Base-by-base conservation (phyloP, 2,329 filamentous ascomycete species). In the Cercospora nicotianae region DNA sequence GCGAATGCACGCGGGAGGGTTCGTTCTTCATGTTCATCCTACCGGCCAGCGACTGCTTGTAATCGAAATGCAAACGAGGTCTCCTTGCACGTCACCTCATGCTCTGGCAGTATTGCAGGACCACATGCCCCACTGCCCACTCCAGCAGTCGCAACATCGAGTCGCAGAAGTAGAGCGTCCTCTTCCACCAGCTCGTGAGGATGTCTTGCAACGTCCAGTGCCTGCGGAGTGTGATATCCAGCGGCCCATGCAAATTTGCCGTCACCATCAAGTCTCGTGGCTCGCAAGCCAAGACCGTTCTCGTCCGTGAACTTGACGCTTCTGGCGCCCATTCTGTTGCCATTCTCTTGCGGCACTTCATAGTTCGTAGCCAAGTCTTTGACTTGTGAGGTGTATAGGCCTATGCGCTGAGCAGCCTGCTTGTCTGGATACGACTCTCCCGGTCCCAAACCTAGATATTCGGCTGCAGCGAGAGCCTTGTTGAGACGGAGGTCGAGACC, bases 261-360 rank as follows among this genome's bases (percentile, higher is more conserved):
- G 7, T 64, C 36, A 5, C 42, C 59, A 30, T 66, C 65, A 10
- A 66, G 18, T 55, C 69, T 66, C 57, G 59, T 72, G 67, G 81
- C 77, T 36, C 76, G 69, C 31, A 81, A 66, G 16, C 80, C 77
- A 73, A 75, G 26, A 76, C 75, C 13, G 67, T 73, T 66, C 26
- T 65, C 72, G 55, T 72, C 63, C 57, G 65, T 28, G 68, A 67
- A 45, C 4, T 78, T 77, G 4, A 90, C 78, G 85, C 87, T 90
- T 10, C 85, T 80, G 0, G 85, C 85, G 36, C 86, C 86, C 68
- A 85, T 85, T 20, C 86, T 81, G 75, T 91, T 91, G 1, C 87
- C 87, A 51, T 85, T 86, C 73, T 91, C 89, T 75, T 91, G 89
- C 0, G 89, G 89, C 13, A 87, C 86, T 23, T 91, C 89, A 74